Conservation (phyloP, 2,329 filamentous ascomycete species). For the Xylaria arbuscula region DNA sequence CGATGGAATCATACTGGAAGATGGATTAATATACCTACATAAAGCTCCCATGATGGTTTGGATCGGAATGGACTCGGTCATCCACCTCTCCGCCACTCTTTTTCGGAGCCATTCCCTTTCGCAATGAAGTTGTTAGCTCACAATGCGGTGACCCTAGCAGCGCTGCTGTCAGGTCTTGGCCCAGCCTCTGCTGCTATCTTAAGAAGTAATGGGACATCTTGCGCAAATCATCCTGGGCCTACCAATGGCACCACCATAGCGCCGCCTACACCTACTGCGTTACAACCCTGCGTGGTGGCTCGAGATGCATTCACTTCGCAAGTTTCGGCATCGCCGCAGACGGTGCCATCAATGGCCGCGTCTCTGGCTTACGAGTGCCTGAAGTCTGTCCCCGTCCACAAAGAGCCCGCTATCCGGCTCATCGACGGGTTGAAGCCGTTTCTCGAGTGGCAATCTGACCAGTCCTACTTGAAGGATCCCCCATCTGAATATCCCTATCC, state of each 20-base stretch:
- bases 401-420: constrained; percentile 31
- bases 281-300: constrained; percentile 30
- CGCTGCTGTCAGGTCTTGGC: constrained; percentile 11
- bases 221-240: constrained; percentile 11
- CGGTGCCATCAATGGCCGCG: constrained; percentile 31
- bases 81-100: constrained; percentile 32
- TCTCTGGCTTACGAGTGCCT: constrained; percentile 31
- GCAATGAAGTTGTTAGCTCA: constrained; percentile 24
- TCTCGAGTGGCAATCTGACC: constrained; percentile 36
- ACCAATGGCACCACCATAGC: constrained; percentile 17
- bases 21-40: neutral
- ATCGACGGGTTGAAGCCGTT: constrained; percentile 32
- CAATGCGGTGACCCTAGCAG: constrained; percentile 13
- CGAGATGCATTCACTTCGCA: constrained; percentile 32
- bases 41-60: neutral
- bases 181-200: constrained; percentile 17
- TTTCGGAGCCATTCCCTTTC: constrained; percentile 28
- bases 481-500: constrained; percentile 33
- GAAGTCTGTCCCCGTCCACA: constrained; percentile 31
- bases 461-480: constrained; percentile 30
- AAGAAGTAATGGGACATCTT: constrained; percentile 21
- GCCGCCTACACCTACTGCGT: constrained; percentile 26
- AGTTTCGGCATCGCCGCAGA: constrained; percentile 7
- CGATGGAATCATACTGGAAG: neutral
- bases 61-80: constrained; percentile 15